These are phyloP conservation scores for Aspergillus sojae DNA, from an alignment of 2,329 filamentous ascomycete species.

Conservation along the genomic window DNA sequence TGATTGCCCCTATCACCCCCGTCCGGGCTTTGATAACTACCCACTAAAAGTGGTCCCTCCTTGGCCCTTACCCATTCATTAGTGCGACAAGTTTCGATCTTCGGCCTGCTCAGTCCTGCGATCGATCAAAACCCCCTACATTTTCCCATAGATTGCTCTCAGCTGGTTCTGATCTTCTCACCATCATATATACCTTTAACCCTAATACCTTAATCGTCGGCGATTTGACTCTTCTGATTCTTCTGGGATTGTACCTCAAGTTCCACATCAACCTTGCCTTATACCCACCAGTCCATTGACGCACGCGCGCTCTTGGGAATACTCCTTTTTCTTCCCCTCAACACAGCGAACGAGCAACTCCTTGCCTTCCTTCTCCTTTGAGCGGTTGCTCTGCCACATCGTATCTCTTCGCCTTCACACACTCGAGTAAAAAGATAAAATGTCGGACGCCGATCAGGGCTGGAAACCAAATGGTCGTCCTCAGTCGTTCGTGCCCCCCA, in stretches of 20 bases:
- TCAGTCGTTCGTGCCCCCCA: conserved; percentile 70
- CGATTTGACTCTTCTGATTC: conserved; percentile 2
- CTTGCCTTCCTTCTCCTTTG: conserved; percentile 3
- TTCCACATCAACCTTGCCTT: conserved; percentile 6
- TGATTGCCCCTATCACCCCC: conserved; percentile 7
- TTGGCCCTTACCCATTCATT: conserved; percentile 11
- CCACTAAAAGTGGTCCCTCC: conserved; percentile 12
- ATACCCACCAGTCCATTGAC: conserved; percentile 10
- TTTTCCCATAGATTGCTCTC: conserved; percentile 18
- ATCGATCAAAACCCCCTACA: conserved; percentile 7
- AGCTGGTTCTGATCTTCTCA: conserved; percentile 35
- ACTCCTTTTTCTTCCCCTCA: conserved; percentile 1
- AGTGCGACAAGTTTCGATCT: conserved; percentile 18
- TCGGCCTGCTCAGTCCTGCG: conserved; percentile 4
- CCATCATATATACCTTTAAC: conserved; percentile 9
- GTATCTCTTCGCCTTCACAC: not conserved
- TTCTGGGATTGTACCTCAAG: not conserved
- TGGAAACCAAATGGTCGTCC: conserved; percentile 82
- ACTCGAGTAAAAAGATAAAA: conserved; percentile 22
- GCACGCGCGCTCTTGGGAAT: conserved; percentile 4
- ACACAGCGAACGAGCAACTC: not conserved
- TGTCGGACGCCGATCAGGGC: conserved; percentile 70
- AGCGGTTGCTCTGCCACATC: not conserved
- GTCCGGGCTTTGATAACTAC: conserved; percentile 9
- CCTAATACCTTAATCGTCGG: conserved; percentile 2